Evolutionary conservation across 2,329 filamentous ascomycete genomes (phyloP).

Genomic region (Rutstroemia sp.): DNA sequence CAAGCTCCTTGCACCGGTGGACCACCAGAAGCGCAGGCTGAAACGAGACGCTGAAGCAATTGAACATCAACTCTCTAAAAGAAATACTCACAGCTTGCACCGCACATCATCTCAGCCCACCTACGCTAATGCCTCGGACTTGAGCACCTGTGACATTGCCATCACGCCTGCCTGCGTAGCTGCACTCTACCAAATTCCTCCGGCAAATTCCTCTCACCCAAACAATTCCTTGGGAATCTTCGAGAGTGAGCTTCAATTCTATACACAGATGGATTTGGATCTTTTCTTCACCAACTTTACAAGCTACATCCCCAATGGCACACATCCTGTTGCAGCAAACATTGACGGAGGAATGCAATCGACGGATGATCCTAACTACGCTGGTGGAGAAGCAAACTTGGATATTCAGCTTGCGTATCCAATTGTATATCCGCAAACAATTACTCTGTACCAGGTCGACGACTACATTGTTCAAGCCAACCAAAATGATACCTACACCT

Average conservation of each 20-base stretch:
- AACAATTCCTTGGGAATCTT: conserved; percentile 33
- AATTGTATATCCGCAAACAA: conserved; percentile 33
- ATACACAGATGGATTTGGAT: conserved; percentile 31
- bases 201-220: conserved; percentile 9
- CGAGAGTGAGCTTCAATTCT: conserved; percentile 32
- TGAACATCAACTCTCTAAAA: not conserved
- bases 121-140: conserved; percentile 36
- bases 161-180: conserved; percentile 24
- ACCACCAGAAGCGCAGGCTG: conserved; percentile 14
- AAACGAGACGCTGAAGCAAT: conserved; percentile 4
- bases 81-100: conserved; percentile 6
- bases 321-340: conserved; percentile 26
- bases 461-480: conserved; percentile 25
- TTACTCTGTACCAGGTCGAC: conserved; percentile 34
- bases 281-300: conserved; percentile 28
- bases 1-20: conserved; percentile 35
- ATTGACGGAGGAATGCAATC: conserved; percentile 33
- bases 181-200: conserved; percentile 31
- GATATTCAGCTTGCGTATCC: conserved; percentile 32
- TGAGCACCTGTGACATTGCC: conserved; percentile 24
- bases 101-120: not conserved
- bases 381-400: conserved; percentile 29
- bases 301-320: conserved; percentile 25
- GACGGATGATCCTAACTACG: conserved; percentile 19
- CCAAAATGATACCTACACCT: conserved; percentile 27